Conservation (phyloP, 352 stramenopile genomes). For the Aphanomyces euteiches region DNA sequence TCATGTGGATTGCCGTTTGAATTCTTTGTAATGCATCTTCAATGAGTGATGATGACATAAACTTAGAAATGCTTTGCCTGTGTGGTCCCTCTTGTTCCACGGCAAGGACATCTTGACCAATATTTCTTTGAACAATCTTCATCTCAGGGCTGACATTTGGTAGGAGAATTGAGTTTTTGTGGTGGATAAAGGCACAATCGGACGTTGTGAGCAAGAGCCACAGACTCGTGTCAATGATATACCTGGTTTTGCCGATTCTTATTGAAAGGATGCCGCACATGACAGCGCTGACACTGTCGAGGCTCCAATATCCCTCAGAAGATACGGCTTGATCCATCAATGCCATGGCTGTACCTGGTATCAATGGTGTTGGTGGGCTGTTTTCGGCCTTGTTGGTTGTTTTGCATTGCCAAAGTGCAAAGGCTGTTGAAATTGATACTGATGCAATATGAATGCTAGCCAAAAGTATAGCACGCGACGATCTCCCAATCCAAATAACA, state of each 20-base stretch:
- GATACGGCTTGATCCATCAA: background rate
- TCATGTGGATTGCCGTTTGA: too few relatives aligned
- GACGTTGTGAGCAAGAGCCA: slow-evolving; percentile 6
- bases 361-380: background rate
- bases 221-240: slow-evolving; percentile 21
- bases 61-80: too few relatives aligned
- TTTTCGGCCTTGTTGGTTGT: too few relatives aligned
- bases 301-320: background rate
- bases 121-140: too few relatives aligned
- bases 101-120: too few relatives aligned
- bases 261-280: slow-evolving; percentile 24
- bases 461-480: background rate
- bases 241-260: background rate
- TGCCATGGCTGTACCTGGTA: background rate
- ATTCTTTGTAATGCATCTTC: too few relatives aligned
- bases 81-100: too few relatives aligned
- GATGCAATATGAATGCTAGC: background rate
- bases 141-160: background rate
- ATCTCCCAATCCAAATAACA: slow-evolving; percentile 3
- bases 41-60: too few relatives aligned
- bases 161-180: background rate
- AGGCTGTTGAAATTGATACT: background rate
- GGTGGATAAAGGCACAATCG: background rate
- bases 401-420: too few relatives aligned
- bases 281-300: slow-evolving; percentile 10